phyloP scores from a whole-genome alignment of 176 grass and related monocot genomes.

The Oryza glaberrima region DNA sequence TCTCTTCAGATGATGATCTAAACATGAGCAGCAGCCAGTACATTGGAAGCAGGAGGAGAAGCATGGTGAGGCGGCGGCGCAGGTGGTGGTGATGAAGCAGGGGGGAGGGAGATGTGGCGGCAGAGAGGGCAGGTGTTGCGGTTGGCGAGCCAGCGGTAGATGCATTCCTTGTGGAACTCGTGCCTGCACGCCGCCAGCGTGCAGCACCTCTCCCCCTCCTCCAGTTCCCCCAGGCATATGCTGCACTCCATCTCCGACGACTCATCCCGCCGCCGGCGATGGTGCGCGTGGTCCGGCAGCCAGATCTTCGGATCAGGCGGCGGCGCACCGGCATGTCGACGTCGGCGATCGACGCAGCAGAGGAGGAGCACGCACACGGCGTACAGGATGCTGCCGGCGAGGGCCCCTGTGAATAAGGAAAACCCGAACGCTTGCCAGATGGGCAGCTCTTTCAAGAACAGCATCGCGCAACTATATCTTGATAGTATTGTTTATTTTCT shows the following conservation, averaged over 20 bases:
- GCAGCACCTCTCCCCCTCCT: constrained; percentile 11
- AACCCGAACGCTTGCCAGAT: neutral
- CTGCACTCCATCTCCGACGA: neutral
- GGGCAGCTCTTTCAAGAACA: neutral
- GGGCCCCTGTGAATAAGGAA: neutral
- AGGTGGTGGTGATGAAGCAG: too few relatives aligned
- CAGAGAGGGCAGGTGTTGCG: constrained; percentile 24
- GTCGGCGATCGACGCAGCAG: neutral
- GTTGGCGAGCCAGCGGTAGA: neutral
- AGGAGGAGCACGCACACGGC: neutral
- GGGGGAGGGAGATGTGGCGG: neutral
- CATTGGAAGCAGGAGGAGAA: too few relatives aligned
- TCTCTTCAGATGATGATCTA: too few relatives aligned
- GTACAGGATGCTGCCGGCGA: neutral
- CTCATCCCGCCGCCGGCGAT: neutral
- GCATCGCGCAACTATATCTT: neutral
- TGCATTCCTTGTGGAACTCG: constrained; percentile 34
- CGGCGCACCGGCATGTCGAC: neutral
- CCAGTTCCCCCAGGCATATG: neutral
- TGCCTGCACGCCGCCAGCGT: constrained; percentile 24
- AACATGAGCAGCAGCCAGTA: too few relatives aligned
- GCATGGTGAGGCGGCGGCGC: too few relatives aligned
- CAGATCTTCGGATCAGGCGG: neutral
- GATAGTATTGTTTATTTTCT: neutral
- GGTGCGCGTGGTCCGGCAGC: neutral